Base-by-base conservation (phyloP, 495 filamentous ascomycete genomes). In the Penicillium angulare region DNA sequence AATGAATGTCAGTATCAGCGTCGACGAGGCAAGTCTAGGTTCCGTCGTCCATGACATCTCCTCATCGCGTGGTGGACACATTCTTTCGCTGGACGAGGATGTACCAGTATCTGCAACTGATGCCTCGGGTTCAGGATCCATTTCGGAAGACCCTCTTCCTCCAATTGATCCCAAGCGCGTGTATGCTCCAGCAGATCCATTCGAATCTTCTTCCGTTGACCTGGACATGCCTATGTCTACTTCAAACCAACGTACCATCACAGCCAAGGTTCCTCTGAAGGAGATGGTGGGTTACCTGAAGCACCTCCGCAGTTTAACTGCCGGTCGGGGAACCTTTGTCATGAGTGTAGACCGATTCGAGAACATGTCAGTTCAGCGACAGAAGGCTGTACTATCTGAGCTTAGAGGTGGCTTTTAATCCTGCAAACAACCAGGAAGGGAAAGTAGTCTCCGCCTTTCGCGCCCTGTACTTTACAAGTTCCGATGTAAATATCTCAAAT, bases 261-360 rank as follows among this genome's bases (percentile, higher is more conserved):
- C 81, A 5, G 95, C 90, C 3, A 82, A 86, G 52, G 91, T 97
- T 23, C 95, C 95, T 34, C 71, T 97, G 47, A 92, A 90, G 66
- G 92, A 97, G 68, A 97, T 97, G 92, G 87, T 97, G 43, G 90
- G 92, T 26, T 99, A 99, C 70, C 69, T 97, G 59, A 90, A 87
- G 67, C 88, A 95, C 66, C 71, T 99, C 61, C 73, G 95, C 33
- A 90, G 87, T 65, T 69, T 95, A 72, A 99, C 92, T 13, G 86
- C 84, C 8, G 95, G 95, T 0, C 78, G 93, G 22, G 95, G 95
- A 21, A 89, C 89, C 5, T 89, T 99, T 67, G 87, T 93, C 22
- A 92, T 99, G 90, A 84, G 78, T 42, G 83, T 95, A 27, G 92
- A 96, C 73, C 82, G 82, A 31, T 99, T 96, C 67, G 92, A 97